A percentile compares a stretch with the other conserved stretches of the same genome.
Conservation (phyloP, 2,329 filamentous ascomycete species). For the Aspergillus intermedius region DNA sequence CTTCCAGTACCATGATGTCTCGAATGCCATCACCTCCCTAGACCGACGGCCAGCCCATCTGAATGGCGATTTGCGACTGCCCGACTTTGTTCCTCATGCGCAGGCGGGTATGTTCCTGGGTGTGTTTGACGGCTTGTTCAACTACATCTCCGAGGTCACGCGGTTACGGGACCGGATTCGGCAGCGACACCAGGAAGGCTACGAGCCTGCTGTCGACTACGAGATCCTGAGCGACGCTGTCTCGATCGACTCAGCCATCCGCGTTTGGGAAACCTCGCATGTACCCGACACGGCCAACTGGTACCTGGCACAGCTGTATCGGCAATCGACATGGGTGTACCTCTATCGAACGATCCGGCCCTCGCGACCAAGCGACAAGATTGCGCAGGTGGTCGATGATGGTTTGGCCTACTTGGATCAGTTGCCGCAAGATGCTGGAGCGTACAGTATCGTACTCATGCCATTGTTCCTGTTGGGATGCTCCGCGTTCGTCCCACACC, state of each 20-base stretch:
- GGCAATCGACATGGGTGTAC: constrained; percentile 59
- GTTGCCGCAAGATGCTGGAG: constrained; percentile 49
- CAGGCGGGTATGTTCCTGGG: constrained; percentile 62
- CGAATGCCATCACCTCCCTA: constrained; percentile 51
- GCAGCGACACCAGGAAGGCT: constrained; percentile 53
- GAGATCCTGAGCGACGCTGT: constrained; percentile 64
- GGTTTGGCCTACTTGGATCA: constrained; percentile 52
- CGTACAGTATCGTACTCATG: constrained; percentile 55
- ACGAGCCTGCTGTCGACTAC: constrained; percentile 67
- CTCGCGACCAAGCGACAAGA: constrained; percentile 49
- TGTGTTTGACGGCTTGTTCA: constrained; percentile 74
- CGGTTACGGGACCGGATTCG: constrained; percentile 69
- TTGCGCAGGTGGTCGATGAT: constrained; percentile 52
- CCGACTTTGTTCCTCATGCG: constrained; percentile 49
- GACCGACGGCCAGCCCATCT: constrained; percentile 49
- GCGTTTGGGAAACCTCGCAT: constrained; percentile 63
- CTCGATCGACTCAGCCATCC: constrained; percentile 67
- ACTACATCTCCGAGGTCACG: constrained; percentile 71
- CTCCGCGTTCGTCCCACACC: constrained; percentile 50
- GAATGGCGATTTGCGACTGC: constrained; percentile 48
- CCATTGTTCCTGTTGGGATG: constrained; percentile 57
- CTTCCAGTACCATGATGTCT: constrained; percentile 73
- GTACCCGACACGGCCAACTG: constrained; percentile 47
- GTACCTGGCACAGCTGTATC: constrained; percentile 53
- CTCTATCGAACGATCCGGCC: constrained; percentile 56